These are phyloP conservation scores for Gossypium schwendimanii DNA, from an alignment of 441 rosid genomes.

Conservation along the genomic window DNA sequence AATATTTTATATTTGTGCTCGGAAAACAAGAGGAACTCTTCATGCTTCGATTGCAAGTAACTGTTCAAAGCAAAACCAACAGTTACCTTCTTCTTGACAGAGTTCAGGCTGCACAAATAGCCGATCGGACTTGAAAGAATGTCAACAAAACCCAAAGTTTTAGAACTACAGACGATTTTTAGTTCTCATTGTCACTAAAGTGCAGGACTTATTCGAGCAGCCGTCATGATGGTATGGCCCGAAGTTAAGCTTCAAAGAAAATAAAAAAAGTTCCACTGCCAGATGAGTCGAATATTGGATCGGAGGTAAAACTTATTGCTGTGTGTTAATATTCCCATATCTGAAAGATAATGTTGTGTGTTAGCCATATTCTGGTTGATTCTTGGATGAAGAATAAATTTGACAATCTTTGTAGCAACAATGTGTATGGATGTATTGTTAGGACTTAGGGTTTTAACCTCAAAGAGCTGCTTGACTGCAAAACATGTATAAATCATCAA, in stretches of 20 bases:
- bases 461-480: neutral
- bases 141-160: neutral
- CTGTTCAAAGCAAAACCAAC: neutral
- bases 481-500: neutral
- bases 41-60: slow-evolving; percentile 1
- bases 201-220: neutral
- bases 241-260: neutral
- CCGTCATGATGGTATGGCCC: neutral
- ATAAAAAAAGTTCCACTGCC: neutral
- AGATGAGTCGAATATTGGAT: neutral
- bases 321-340: neutral
- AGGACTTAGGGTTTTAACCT: neutral
- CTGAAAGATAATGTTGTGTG: neutral
- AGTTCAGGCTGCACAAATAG: neutral
- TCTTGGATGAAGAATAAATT: neutral
- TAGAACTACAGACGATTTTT: neutral
- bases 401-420: neutral
- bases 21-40: neutral
- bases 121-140: neutral
- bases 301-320: neutral
- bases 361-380: neutral
- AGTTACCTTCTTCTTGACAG: neutral
- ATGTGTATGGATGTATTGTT: neutral
- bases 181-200: neutral
- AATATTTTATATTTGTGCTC: neutral